A percentile compares a stretch with the other conserved stretches of the same genome.
Conservation (phyloP, 1,139 yeast species). For the Magnusiomyces fungicola region DNA sequence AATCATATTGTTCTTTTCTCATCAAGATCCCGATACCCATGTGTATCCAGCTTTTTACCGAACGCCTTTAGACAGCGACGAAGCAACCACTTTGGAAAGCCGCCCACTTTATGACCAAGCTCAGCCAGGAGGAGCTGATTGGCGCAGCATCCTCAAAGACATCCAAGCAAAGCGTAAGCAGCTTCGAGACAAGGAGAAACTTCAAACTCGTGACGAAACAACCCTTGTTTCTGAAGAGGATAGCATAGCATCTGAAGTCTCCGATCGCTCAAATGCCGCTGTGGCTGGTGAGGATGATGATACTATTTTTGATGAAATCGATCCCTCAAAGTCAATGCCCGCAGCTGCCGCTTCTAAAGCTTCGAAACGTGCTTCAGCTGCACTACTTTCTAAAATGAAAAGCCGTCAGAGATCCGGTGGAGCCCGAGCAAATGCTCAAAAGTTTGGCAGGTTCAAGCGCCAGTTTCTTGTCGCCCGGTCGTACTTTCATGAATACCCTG, state of each 20-base stretch:
- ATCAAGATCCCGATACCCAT: background rate
- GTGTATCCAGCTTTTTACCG: slow-evolving; percentile 1
- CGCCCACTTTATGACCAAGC: slow-evolving; percentile 5
- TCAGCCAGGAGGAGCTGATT: slow-evolving; percentile 15
- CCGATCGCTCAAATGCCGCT: too few relatives aligned
- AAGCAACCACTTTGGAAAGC: slow-evolving; percentile 1
- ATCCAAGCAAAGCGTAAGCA: slow-evolving; percentile 14
- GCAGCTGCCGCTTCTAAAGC: background rate
- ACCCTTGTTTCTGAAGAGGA: too few relatives aligned
- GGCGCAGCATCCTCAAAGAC: slow-evolving; percentile 13
- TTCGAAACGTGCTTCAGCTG: background rate
- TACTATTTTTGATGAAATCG: too few relatives aligned
- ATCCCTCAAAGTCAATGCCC: background rate
- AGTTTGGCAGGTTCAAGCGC: slow-evolving; percentile 8
- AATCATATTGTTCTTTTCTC: slow-evolving; percentile 9
- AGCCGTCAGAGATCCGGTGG: background rate
- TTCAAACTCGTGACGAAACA: too few relatives aligned
- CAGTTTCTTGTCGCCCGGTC: slow-evolving; percentile 19
- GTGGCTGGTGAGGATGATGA: too few relatives aligned
- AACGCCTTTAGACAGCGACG: background rate
- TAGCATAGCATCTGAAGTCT: too few relatives aligned
- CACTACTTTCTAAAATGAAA: background rate
- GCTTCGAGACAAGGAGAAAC: slow-evolving; percentile 10
- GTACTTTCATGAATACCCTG: slow-evolving; percentile 26
- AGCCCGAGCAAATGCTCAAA: slow-evolving; percentile 4